Conservation (phyloP, 2,329 filamentous ascomycete species). For the Exophiala bonariae region DNA sequence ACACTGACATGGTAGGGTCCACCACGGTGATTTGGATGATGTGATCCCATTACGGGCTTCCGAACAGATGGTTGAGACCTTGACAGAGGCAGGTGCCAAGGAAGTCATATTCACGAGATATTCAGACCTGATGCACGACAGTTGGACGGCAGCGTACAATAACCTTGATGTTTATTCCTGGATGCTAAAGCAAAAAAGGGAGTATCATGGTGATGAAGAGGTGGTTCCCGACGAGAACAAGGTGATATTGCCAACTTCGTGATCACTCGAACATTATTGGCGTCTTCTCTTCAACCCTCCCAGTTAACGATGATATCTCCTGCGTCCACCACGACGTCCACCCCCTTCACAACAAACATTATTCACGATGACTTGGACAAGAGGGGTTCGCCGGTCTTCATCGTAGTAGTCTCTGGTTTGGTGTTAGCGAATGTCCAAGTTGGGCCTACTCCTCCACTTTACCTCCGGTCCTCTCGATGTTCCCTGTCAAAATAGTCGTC, state of each 20-base stretch:
- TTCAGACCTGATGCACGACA: slow-evolving; percentile 20
- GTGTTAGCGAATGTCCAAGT: too few species aligned
- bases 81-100: slow-evolving; percentile 8
- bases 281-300: too few species aligned
- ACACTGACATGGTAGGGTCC: slow-evolving; percentile 10
- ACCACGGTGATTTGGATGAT: slow-evolving; percentile 19
- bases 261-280: too few species aligned
- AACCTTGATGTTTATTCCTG: slow-evolving; percentile 17
- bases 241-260: not conserved
- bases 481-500: too few species aligned
- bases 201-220: slow-evolving; percentile 16
- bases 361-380: too few species aligned
- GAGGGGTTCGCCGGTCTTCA: too few species aligned
- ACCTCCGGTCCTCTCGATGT: too few species aligned
- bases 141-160: slow-evolving; percentile 18
- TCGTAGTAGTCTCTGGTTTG: too few species aligned
- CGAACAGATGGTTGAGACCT: slow-evolving; percentile 16
- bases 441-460: too few species aligned
- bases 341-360: too few species aligned
- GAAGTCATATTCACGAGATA: slow-evolving; percentile 16
- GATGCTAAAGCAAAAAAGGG: slow-evolving; percentile 14
- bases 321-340: too few species aligned
- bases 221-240: slow-evolving; percentile 16
- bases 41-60: slow-evolving; percentile 16
- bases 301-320: too few species aligned